These are phyloP conservation scores for Hygrocybe punicea DNA, from an alignment of 768 basidiomycete species.

Conservation along the genomic window DNA sequence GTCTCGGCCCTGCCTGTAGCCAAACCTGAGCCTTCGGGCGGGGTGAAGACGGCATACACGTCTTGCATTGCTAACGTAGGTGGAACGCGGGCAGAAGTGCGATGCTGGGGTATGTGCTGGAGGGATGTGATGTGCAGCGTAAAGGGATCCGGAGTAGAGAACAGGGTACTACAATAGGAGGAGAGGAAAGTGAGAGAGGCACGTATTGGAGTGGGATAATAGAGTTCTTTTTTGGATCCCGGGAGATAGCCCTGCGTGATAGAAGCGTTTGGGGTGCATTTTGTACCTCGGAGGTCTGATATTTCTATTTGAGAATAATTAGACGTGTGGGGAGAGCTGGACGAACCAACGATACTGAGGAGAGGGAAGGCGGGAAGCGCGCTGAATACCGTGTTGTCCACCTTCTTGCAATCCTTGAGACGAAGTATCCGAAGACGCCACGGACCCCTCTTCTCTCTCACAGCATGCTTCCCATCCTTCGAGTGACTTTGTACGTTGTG, in stretches of 20 bases:
- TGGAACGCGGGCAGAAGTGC: neutral
- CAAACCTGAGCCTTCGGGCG: neutral
- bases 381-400: constrained; percentile 44
- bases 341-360: constrained; percentile 59
- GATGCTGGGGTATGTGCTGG: constrained; percentile 9
- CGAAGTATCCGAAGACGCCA: constrained; percentile 59
- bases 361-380: constrained; percentile 50
- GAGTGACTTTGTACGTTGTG: constrained; percentile 27
- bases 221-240: constrained; percentile 30
- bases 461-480: neutral
- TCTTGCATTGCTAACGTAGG: constrained; percentile 6
- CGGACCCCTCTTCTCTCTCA: constrained; percentile 39
- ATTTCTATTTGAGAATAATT: constrained; percentile 3
- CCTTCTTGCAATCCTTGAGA: constrained; percentile 50
- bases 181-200: constrained; percentile 33
- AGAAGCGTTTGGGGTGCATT: constrained; percentile 10
- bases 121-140: constrained; percentile 31
- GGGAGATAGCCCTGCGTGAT: constrained; percentile 24
- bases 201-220: constrained; percentile 42
- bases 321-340: constrained; percentile 4
- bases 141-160: constrained; percentile 35
- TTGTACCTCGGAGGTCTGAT: constrained; percentile 52
- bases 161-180: constrained; percentile 20
- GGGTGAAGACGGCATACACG: constrained; percentile 4
- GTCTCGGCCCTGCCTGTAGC: neutral